Base-by-base conservation (phyloP, 768 basidiomycete species). In the Dentipellis sp. region DNA sequence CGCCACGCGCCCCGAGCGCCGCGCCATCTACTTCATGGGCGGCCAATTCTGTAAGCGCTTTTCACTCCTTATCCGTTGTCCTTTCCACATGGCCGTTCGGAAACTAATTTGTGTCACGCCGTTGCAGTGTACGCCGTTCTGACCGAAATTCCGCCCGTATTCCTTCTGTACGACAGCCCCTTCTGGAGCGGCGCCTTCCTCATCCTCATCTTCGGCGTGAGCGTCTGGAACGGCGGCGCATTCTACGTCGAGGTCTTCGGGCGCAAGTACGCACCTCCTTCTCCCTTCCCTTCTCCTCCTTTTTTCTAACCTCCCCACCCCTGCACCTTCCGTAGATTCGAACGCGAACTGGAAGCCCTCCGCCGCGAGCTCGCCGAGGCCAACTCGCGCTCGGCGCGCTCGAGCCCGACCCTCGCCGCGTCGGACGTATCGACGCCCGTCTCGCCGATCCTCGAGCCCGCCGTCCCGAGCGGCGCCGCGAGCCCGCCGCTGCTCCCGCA, bases 241-340 rank as follows among this genome's bases (percentile, higher is more conserved):
- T 97, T 86, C 75, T 97, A 97, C 68, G 94, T 97, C 54, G 94
- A 97, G 68, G 94, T 97, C 17, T 97, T 95, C 66, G 94, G 94
- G 29, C 83, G 94, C 72, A 95, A 97, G 94, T 94, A 60, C 62
- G 91, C 80, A 56, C 19, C n/a, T 21, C 10, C 36, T 16, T n/a
- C 23, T 50, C 35, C 56, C 50, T 12, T 11, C 6, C 12, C 12
- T 11, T 6, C 35, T 47, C 11, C 59, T 56, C 36, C 54, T 47
- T 56, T 14, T n/a, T 19, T 8, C 42, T 42, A 14, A 42, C 40
- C 40, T n/a, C 19, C 29, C 29, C 29, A 6, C 29, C 6, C 29
- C 29, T 3, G 6, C 29, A 14, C 47, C 39, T 53, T 23, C 50
- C 50, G 0, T 62, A 94, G 93, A 68, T 97, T 97, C 63, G 94